Evolutionary conservation across 306 rosid species (phyloP), one percentile per base, ranked within the genome.

Genomic region (Crataegus laevigata): DNA sequence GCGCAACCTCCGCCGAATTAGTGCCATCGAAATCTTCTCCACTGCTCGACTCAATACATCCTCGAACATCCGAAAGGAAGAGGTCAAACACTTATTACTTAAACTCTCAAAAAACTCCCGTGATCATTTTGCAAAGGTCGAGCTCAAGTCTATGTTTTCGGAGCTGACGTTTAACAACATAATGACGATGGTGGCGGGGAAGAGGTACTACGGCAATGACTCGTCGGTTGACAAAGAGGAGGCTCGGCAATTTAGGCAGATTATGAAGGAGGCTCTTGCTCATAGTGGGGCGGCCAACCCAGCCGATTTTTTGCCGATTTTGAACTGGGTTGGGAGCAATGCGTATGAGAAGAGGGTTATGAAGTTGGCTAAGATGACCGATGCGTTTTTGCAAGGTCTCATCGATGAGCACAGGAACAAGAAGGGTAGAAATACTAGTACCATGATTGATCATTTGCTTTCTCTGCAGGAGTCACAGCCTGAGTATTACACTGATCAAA

Each of bases 1-100:
- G 97, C 93, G 93, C 24, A 92, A 88, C 85, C 58, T 88, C 2
- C 97, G 96, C 19, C 93, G 93, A 15, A 85, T 92, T 1, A 72
- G 89, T 45, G 34, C 91, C 3, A 26, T 82, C 0, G 93, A 92
- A 67, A 87, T 92, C 55, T 87, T 88, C 76, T 91, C 94, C 21
- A 11, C 83, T 4, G 51, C 28, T 18, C 77, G 87, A 1, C 77
- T 81, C 36, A 84, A 78, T 60, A 24, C 22, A 30, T 88, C 87
- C 51, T 3, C 8, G 1, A 76, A 36, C 13, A 26, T 84, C 34
- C 86, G 91, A 29, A 79, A 19, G 6, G 89, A 88, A 11, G 96
- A 92, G 75, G 85, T 77, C 38, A 13, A 62, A 24, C 78, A 79
- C 14, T 8, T 92, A 12, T 24, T 88, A 3, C 72, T 17, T 14